Conservation (phyloP, 805 yeast genomes). For the Candida yuanshanica region DNA sequence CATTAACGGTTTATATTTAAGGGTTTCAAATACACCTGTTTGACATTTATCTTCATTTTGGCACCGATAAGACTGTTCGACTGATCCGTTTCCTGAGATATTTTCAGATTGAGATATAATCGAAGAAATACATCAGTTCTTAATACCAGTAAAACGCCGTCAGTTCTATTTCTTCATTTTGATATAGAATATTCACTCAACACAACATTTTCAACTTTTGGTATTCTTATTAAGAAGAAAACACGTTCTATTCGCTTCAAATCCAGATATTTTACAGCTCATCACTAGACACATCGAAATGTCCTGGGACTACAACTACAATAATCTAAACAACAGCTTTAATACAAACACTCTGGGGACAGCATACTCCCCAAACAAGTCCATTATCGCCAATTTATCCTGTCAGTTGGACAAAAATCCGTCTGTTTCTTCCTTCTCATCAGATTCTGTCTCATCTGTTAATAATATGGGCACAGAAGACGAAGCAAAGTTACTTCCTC, state of each 20-base stretch:
- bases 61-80: too few species aligned
- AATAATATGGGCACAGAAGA: constrained; percentile 1
- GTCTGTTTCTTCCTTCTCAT: constrained; percentile 6
- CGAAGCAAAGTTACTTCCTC: constrained; percentile 28
- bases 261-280: not conserved
- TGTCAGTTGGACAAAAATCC: not conserved
- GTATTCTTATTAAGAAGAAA: too few species aligned
- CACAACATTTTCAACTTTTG: too few species aligned
- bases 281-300: constrained; percentile 3
- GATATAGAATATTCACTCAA: too few species aligned
- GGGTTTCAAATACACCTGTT: not conserved
- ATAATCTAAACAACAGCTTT: not conserved
- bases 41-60: not conserved
- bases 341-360: not conserved
- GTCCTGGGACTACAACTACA: constrained; percentile 20
- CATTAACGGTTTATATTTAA: not conserved
- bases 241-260: not conserved
- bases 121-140: too few species aligned
- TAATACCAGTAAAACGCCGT: too few species aligned
- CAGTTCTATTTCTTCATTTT: too few species aligned
- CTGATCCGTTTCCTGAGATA: not conserved
- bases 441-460: constrained; percentile 5
- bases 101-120: not conserved
- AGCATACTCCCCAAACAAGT: not conserved
- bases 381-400: not conserved